Conservation (phyloP, 495 filamentous ascomycete species). For the Immersiella caudata region DNA sequence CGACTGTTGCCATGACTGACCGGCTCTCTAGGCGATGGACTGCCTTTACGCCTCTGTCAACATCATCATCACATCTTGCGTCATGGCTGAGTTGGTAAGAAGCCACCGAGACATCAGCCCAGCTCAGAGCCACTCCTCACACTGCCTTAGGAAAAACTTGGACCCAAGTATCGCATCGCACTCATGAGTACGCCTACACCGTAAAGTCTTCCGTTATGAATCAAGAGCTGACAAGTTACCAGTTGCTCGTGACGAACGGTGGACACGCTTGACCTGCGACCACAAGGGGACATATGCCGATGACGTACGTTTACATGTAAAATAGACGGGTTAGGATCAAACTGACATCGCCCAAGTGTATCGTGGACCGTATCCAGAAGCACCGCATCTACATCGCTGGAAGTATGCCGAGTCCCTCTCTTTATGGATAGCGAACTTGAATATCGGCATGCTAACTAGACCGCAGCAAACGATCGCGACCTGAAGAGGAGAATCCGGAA, state of each 20-base stretch:
- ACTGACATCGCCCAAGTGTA: slow-evolving; percentile 51
- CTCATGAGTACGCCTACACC: slow-evolving; percentile 51
- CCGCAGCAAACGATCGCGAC: slow-evolving; percentile 77
- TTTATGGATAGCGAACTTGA: background rate
- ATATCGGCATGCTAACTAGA: background rate
- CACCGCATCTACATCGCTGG: slow-evolving; percentile 85
- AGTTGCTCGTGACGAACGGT: slow-evolving; percentile 88
- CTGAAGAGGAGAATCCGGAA: slow-evolving; percentile 80
- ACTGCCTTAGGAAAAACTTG: slow-evolving; percentile 74
- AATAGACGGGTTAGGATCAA: background rate
- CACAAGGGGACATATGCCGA: slow-evolving; percentile 94
- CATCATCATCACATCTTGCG: slow-evolving; percentile 73
- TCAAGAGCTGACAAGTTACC: slow-evolving; percentile 34
- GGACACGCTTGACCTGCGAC: slow-evolving; percentile 79
- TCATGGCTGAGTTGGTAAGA: slow-evolving; percentile 41
- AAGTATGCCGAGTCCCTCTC: slow-evolving; percentile 24
- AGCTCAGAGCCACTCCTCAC: no score
- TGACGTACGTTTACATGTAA: slow-evolving; percentile 50
- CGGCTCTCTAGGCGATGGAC: slow-evolving; percentile 61
- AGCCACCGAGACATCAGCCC: background rate
- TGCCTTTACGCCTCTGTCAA: slow-evolving; percentile 68
- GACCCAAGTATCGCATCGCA: slow-evolving; percentile 85
- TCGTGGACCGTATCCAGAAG: slow-evolving; percentile 81
- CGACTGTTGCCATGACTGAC: background rate
- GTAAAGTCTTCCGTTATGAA: background rate